Percentiles rank a stretch among this genome's conserved stretches.
These are phyloP conservation scores for Chaetomium sp. DNA, from an alignment of 2,329 filamentous ascomycete species.

Conservation along the genomic window DNA sequence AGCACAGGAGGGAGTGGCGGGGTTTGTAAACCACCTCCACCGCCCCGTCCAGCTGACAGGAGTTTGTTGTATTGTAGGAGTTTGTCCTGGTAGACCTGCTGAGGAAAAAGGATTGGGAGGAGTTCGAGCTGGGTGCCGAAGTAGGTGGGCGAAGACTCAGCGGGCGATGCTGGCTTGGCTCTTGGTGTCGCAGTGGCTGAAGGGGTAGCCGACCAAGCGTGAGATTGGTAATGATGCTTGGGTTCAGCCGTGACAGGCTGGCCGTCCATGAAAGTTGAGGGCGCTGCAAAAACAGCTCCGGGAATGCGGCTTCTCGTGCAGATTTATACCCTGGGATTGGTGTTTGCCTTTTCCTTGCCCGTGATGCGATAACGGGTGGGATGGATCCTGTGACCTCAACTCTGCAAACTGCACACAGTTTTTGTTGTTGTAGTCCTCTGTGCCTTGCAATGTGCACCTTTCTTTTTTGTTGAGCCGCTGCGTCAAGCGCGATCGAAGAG, in stretches of 20 bases:
- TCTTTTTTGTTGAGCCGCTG: too few relatives aligned
- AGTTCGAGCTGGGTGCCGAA: constrained; percentile 39
- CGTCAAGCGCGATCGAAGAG: too few relatives aligned
- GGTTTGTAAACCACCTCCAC: constrained; percentile 49
- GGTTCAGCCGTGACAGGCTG: constrained; percentile 44
- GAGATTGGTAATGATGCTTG: constrained; percentile 41
- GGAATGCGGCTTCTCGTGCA: constrained; percentile 2
- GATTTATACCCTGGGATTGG: constrained; percentile 9
- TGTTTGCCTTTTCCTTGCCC: not conserved
- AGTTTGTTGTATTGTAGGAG: constrained; percentile 61
- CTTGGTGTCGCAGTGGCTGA: constrained; percentile 24
- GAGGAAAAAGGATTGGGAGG: constrained; percentile 51
- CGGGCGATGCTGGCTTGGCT: constrained; percentile 29
- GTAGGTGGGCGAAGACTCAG: constrained; percentile 26
- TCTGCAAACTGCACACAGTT: not conserved
- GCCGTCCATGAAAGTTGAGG: constrained; percentile 42
- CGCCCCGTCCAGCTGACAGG: constrained; percentile 48
- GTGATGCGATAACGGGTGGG: not conserved
- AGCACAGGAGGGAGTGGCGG: constrained; percentile 49
- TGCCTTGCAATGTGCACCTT: too few relatives aligned
- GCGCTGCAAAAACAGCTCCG: constrained; percentile 5
- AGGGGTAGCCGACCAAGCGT: constrained; percentile 34
- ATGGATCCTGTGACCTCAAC: not conserved
- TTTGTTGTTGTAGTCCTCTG: too few relatives aligned
- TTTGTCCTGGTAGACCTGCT: constrained; percentile 56